Percentiles rank a stretch among this genome's conserved stretches.
These are phyloP conservation scores for Phialemoniopsis sp. DNA, from an alignment of 2,329 filamentous ascomycete genomes.

Conservation along the genomic window DNA sequence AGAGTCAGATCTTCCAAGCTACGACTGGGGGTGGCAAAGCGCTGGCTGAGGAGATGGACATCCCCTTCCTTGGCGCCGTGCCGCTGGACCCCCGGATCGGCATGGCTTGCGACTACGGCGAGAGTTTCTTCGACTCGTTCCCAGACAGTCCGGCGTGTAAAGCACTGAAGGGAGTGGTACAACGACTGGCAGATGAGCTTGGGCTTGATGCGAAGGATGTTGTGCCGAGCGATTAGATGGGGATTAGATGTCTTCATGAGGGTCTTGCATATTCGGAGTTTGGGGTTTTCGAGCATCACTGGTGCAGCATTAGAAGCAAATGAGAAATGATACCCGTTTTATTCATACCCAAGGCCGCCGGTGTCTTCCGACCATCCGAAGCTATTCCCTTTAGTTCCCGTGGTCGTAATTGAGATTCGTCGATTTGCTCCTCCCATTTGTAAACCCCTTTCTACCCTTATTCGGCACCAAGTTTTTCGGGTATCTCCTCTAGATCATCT, in stretches of 20 bases:
- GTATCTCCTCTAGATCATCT: slow-evolving; percentile 81
- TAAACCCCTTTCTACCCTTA: slow-evolving; percentile 8
- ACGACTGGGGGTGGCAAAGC: slow-evolving; percentile 83
- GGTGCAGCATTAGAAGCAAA: no score
- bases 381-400: no score
- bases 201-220: slow-evolving; percentile 56
- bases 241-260: no score
- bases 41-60: slow-evolving; percentile 78
- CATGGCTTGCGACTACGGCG: slow-evolving; percentile 94
- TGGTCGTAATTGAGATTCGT: no score
- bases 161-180: slow-evolving; percentile 78
- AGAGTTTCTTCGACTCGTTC: slow-evolving; percentile 94
- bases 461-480: slow-evolving; percentile 50
- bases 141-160: slow-evolving; percentile 87
- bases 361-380: no score
- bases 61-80: slow-evolving; percentile 85
- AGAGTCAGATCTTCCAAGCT: slow-evolving; percentile 82
- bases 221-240: slow-evolving; percentile 32
- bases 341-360: no score
- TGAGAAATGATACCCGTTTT: no score
- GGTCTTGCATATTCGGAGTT: no score
- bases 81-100: slow-evolving; percentile 91
- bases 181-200: slow-evolving; percentile 62
- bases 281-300: no score
- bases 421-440: no score